Base-by-base conservation (phyloP, 768 basidiomycete genomes). In the Pleurotus tuber-regium region DNA sequence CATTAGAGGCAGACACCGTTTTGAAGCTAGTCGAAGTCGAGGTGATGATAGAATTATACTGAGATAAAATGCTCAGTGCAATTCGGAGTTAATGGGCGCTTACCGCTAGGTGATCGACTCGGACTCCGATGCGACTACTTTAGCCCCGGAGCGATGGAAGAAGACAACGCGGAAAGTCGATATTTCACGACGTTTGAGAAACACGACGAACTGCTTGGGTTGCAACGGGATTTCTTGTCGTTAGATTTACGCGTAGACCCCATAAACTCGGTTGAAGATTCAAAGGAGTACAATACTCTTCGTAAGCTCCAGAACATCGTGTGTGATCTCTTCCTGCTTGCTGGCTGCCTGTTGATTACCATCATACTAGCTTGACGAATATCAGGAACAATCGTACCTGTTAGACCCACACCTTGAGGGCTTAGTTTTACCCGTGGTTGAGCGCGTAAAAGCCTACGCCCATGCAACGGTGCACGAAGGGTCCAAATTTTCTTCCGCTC, bases 341-440 rank as follows among this genome's bases (percentile, higher is more conserved):
- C 18, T 9, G n/a, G n/a, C n/a, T n/a, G n/a, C n/a, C n/a, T n/a
- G n/a, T n/a, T n/a, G n/a, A n/a, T n/a, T n/a, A n/a, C 16, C 11
- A 46, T 16, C 18, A 14, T 16, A 16, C 19, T 8, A 26, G 28
- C 28, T 98, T 24, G 81, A 82, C 63, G 82, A 86, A 63, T 98
- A 96, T 62, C 94, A 96, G 65, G 95, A 98, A 55, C 92, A 96
- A 58, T 77, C 94, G 2, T 91, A 93, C 65, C 79, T 99, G 2
- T 75, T 98, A 10, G 97, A 99, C 65, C 94, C 96, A 30, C 86
- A 79, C 58, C 77, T 99, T 16, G 90, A 95, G 61, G 64, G 72
- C 26, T 80, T 99, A 50, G 80, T 97, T 8, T 67, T 74, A 1
- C 94, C 95, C 0, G 82, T 87, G 1, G 82, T 93, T 28, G 76